Percentiles rank a stretch among this genome's conserved stretches.
These are phyloP conservation scores for Candida sp. DNA, from an alignment of 1,139 yeast genomes.

Conservation along the genomic window DNA sequence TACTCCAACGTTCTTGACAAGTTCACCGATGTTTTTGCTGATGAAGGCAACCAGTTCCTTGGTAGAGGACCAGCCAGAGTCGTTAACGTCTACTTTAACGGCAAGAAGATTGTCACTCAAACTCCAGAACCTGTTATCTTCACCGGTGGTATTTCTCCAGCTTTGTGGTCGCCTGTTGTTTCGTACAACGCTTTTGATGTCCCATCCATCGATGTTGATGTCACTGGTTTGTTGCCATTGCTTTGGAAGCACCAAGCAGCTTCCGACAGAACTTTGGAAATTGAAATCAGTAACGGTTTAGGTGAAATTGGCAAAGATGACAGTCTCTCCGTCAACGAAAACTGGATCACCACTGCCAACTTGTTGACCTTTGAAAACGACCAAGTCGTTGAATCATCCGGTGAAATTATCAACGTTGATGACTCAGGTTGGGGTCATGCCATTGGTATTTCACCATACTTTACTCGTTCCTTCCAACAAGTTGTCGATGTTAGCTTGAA, in stretches of 20 bases:
- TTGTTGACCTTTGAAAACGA: slow-evolving; percentile 63
- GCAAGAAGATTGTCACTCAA: slow-evolving; percentile 48
- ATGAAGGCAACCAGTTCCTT: slow-evolving; percentile 38
- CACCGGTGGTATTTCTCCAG: slow-evolving; percentile 82
- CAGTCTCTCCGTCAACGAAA: slow-evolving; percentile 47
- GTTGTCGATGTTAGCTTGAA: slow-evolving; percentile 35
- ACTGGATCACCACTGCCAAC: slow-evolving; percentile 75
- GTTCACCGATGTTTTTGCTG: slow-evolving; percentile 38
- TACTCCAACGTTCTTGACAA: slow-evolving; percentile 67
- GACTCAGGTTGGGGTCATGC: slow-evolving; percentile 21
- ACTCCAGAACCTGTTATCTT: slow-evolving; percentile 67
- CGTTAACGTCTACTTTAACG: slow-evolving; percentile 56
- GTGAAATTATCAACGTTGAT: slow-evolving; percentile 32
- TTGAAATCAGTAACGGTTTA: slow-evolving; percentile 64
- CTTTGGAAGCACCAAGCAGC: slow-evolving; percentile 50
- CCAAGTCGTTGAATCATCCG: slow-evolving; percentile 40
- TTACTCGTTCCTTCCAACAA: slow-evolving; percentile 38
- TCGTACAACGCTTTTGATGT: slow-evolving; percentile 76
- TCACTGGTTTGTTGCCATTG: slow-evolving; percentile 67
- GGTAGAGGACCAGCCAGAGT: slow-evolving; percentile 72
- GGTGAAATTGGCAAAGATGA: slow-evolving; percentile 33
- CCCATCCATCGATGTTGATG: slow-evolving; percentile 64
- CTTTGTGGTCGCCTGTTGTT: slow-evolving; percentile 81
- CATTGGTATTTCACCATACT: slow-evolving; percentile 32
- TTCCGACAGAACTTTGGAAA: slow-evolving; percentile 32